Percentiles rank a stretch among this genome's conserved stretches.
Conservation (phyloP, 1,284 basidiomycete genomes). For the Microbotryomycetes sp. region DNA sequence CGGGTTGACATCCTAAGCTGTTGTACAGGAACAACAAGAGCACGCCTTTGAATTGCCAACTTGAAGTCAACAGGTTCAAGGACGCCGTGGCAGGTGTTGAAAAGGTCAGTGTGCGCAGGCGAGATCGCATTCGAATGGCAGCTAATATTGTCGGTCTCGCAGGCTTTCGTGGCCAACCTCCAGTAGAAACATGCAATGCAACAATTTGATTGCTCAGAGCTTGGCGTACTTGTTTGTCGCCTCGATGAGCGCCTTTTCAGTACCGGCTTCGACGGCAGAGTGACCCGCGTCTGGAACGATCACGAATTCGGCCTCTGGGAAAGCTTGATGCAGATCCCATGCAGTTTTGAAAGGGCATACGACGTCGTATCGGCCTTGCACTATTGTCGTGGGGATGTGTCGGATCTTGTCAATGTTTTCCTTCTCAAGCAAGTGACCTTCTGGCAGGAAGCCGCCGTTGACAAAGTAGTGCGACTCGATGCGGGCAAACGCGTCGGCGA, state of each 20-base stretch:
- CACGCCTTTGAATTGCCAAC: conserved; percentile 28
- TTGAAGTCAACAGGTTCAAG: conserved; percentile 29
- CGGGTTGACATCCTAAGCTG: not conserved
- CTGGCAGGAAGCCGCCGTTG: conserved; percentile 71
- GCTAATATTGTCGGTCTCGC: not conserved
- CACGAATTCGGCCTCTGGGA: conserved; percentile 58
- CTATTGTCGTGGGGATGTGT: conserved; percentile 65
- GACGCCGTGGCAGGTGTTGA: conserved; percentile 28
- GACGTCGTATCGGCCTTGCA: conserved; percentile 62
- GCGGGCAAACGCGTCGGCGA: conserved; percentile 57
- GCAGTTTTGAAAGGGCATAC: conserved; percentile 49
- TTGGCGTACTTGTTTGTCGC: conserved; percentile 46
- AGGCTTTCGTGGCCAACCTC: conserved; percentile 18
- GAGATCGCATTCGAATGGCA: not conserved
- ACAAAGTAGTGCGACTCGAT: conserved; percentile 90
- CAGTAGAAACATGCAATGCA: conserved; percentile 10
- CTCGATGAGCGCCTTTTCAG: conserved; percentile 63
- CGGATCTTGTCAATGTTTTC: conserved; percentile 80
- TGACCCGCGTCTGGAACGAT: conserved; percentile 88
- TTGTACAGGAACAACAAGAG: conserved; percentile 20
- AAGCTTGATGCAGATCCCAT: conserved; percentile 62
- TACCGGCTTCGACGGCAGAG: conserved; percentile 72
- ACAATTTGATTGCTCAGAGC: conserved; percentile 1
- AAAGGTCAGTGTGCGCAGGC: conserved; percentile 10
- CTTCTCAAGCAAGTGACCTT: conserved; percentile 76